Percentiles rank a stretch among this genome's conserved stretches.
phyloP scores from a whole-genome alignment of 2,329 filamentous ascomycete species.

The Chrysoporthe deuterocubensis region DNA sequence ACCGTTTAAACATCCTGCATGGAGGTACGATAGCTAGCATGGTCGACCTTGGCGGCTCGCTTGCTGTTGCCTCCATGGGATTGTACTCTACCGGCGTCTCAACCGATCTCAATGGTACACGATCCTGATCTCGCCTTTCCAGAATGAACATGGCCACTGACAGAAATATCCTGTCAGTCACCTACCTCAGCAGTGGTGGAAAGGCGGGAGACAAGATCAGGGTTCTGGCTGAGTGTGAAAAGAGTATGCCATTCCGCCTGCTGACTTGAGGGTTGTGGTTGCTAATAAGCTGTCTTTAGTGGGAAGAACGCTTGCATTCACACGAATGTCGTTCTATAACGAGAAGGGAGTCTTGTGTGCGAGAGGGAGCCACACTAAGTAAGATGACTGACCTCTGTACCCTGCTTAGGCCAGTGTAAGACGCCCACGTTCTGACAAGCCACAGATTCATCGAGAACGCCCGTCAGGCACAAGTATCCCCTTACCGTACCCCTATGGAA shows the following conservation, averaged over 20 bases:
- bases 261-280: background rate
- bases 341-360: slow-evolving; percentile 62
- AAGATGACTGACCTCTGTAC: slow-evolving; percentile 31
- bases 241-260: slow-evolving; percentile 48
- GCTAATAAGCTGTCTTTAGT: slow-evolving; percentile 44
- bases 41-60: slow-evolving; percentile 68
- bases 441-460: slow-evolving; percentile 24
- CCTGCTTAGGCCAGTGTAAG: background rate
- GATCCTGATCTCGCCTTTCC: background rate
- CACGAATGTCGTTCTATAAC: slow-evolving; percentile 63
- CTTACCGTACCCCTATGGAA: background rate
- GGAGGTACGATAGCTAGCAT: slow-evolving; percentile 80
- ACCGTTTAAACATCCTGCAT: slow-evolving; percentile 76
- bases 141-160: slow-evolving; percentile 7
- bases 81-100: slow-evolving; percentile 67
- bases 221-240: slow-evolving; percentile 63
- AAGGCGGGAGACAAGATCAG: slow-evolving; percentile 59
- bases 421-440: background rate
- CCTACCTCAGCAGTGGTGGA: slow-evolving; percentile 64
- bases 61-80: slow-evolving; percentile 68
- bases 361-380: slow-evolving; percentile 70
- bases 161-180: slow-evolving; percentile 48
- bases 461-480: slow-evolving; percentile 15
- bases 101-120: slow-evolving; percentile 64
- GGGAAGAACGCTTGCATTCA: slow-evolving; percentile 67